Evolutionary conservation across 495 filamentous ascomycete genomes (phyloP).

Genomic region (Chaetomium fimeti): DNA sequence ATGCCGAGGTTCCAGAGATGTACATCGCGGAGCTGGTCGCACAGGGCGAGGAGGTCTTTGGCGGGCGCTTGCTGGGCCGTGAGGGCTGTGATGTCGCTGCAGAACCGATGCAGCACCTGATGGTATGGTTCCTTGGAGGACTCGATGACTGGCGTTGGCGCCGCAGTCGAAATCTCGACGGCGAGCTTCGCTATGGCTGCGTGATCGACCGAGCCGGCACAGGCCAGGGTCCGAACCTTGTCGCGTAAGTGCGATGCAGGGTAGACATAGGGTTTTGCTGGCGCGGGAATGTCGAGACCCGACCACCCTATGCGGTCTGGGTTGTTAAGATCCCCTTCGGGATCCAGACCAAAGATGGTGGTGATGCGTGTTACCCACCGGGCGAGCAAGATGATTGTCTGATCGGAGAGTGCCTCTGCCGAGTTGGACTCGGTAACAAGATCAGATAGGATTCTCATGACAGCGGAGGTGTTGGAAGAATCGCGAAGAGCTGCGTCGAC

Average conservation of each 20-base stretch:
- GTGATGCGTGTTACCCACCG: not conserved
- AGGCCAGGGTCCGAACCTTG: not conserved
- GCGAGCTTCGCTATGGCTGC: not conserved
- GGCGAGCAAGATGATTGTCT: not conserved
- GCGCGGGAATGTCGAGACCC: not conserved
- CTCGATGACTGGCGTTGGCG: not conserved
- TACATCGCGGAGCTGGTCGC: not conserved
- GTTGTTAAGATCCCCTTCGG: not conserved
- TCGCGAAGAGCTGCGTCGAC: not conserved
- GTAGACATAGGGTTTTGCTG: not conserved
- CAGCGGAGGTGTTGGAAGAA: not conserved
- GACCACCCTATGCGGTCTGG: not conserved
- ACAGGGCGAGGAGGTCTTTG: not conserved
- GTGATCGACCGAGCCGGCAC: not conserved
- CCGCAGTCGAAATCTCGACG: not conserved
- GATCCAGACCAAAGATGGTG: not conserved
- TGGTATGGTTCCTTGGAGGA: not conserved
- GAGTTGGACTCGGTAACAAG: not conserved
- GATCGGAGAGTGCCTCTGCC: not conserved
- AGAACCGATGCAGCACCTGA: not conserved
- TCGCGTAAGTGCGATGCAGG: not conserved
- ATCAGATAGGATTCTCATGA: not conserved
- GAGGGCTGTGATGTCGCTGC: not conserved
- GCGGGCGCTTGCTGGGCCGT: not conserved
- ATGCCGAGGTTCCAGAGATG: constrained; percentile 2